Percentiles rank a stretch among this genome's conserved stretches.
These are phyloP conservation scores for Combretum micranthum DNA, from an alignment of 345 rosid species.

Conservation along the genomic window DNA sequence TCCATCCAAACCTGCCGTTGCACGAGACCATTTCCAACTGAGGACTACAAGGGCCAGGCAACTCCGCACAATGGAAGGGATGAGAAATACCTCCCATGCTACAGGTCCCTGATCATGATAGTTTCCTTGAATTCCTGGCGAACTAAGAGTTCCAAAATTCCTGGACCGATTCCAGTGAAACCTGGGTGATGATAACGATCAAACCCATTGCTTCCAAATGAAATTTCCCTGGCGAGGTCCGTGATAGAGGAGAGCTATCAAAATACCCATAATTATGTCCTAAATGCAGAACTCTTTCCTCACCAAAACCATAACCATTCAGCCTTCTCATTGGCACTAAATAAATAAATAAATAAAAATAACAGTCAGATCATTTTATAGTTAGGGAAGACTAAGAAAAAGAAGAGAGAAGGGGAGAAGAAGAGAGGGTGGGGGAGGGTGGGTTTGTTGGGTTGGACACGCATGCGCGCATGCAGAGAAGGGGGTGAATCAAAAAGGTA, in stretches of 20 bases:
- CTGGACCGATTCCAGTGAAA: slow-evolving; percentile 40
- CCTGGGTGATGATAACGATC: slow-evolving; percentile 40
- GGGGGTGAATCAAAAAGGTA: not conserved
- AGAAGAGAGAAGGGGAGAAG: too few relatives aligned
- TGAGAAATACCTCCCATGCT: slow-evolving; percentile 38
- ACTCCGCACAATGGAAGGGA: slow-evolving; percentile 35
- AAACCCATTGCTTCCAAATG: slow-evolving; percentile 34
- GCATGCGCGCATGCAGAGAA: too few relatives aligned
- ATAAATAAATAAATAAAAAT: slow-evolving; percentile 8
- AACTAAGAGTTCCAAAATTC: slow-evolving; percentile 6
- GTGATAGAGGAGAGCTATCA: slow-evolving; percentile 50
- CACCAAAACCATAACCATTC: slow-evolving; percentile 59
- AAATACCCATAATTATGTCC: slow-evolving; percentile 45
- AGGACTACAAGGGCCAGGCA: slow-evolving; percentile 32
- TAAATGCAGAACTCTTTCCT: slow-evolving; percentile 47
- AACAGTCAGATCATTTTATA: slow-evolving; percentile 6
- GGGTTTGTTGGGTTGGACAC: too few relatives aligned
- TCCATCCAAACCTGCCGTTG: slow-evolving; percentile 34
- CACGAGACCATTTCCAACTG: slow-evolving; percentile 27
- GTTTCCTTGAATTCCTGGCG: slow-evolving; percentile 1
- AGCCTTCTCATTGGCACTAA: slow-evolving; percentile 59
- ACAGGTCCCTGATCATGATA: slow-evolving; percentile 26
- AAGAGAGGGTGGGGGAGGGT: too few relatives aligned
- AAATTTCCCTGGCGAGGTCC: slow-evolving; percentile 36
- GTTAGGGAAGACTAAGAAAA: not conserved